Evolutionary conservation across 345 rosid species (phyloP).

Genomic region (Populus alba): DNA sequence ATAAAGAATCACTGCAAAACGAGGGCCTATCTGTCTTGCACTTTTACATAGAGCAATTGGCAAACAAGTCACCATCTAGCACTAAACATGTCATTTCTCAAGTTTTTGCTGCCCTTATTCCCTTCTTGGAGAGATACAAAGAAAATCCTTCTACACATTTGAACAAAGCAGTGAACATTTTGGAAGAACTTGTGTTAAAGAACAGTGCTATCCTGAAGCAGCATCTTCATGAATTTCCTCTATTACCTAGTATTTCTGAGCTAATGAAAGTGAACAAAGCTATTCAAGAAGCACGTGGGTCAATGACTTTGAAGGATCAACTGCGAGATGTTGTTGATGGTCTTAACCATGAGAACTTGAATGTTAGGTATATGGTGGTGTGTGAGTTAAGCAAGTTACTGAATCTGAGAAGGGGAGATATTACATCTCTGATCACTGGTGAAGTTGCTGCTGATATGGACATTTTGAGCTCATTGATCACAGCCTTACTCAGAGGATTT

Average conservation of each 20-base stretch:
- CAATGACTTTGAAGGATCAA: slow-evolving; percentile 82
- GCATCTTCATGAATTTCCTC: slow-evolving; percentile 87
- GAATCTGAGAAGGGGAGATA: slow-evolving; percentile 61
- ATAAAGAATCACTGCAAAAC: slow-evolving; percentile 74
- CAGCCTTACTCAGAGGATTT: slow-evolving; percentile 83
- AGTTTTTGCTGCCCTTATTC: slow-evolving; percentile 92
- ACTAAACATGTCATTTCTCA: slow-evolving; percentile 84
- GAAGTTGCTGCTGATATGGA: slow-evolving; percentile 82
- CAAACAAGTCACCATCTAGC: slow-evolving; percentile 75
- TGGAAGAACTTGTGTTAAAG: slow-evolving; percentile 85
- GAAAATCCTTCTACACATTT: slow-evolving; percentile 48
- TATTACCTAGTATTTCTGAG: slow-evolving; percentile 74
- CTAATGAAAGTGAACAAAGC: slow-evolving; percentile 74
- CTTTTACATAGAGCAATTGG: slow-evolving; percentile 71
- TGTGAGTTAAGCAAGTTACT: slow-evolving; percentile 91
- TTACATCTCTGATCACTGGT: slow-evolving; percentile 65
- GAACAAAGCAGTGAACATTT: slow-evolving; percentile 70
- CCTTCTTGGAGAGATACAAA: slow-evolving; percentile 76
- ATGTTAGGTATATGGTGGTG: slow-evolving; percentile 95
- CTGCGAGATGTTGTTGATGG: slow-evolving; percentile 70
- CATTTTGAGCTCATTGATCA: slow-evolving; percentile 71
- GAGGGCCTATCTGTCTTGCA: slow-evolving; percentile 91
- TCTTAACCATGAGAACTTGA: slow-evolving; percentile 88
- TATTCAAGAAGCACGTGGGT: slow-evolving; percentile 90
- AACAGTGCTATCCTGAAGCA: slow-evolving; percentile 72